A percentile compares a stretch with the other conserved stretches of the same genome.
Evolutionary conservation across 2,329 filamentous ascomycete species (phyloP).

Genomic region (Cordyceps cicadae): DNA sequence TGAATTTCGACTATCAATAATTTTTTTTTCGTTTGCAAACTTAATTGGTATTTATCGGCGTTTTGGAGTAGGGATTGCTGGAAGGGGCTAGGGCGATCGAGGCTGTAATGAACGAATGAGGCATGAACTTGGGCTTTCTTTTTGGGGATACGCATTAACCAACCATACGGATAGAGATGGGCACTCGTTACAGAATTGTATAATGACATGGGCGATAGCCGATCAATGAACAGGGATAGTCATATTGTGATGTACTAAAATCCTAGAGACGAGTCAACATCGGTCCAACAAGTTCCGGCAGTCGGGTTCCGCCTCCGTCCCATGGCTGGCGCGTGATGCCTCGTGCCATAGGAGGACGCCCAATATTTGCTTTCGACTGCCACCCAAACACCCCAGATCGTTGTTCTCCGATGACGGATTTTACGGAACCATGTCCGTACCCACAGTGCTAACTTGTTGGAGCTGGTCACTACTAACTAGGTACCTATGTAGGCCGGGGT

Average conservation of each 20-base stretch:
- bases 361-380: neutral
- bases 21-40: neutral
- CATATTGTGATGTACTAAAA: too few relatives aligned
- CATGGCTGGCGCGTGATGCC: neutral
- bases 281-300: neutral
- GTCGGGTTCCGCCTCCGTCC: neutral
- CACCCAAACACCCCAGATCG: neutral
- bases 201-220: neutral
- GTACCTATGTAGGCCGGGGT: too few relatives aligned
- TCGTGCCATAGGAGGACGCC: neutral
- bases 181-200: neutral
- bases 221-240: too few relatives aligned
- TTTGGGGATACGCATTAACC: neutral
- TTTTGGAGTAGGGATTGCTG: neutral
- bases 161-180: neutral
- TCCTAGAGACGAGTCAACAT: too few relatives aligned
- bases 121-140: neutral
- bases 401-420: neutral
- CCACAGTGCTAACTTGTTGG: neutral
- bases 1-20: neutral
- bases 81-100: neutral
- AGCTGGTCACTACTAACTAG: too few relatives aligned
- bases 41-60: constrained; percentile 4
- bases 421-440: neutral
- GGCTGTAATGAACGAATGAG: neutral